Base-by-base conservation (phyloP, 192 early-diverging fungal species). In the Coemansia sp. region DNA sequence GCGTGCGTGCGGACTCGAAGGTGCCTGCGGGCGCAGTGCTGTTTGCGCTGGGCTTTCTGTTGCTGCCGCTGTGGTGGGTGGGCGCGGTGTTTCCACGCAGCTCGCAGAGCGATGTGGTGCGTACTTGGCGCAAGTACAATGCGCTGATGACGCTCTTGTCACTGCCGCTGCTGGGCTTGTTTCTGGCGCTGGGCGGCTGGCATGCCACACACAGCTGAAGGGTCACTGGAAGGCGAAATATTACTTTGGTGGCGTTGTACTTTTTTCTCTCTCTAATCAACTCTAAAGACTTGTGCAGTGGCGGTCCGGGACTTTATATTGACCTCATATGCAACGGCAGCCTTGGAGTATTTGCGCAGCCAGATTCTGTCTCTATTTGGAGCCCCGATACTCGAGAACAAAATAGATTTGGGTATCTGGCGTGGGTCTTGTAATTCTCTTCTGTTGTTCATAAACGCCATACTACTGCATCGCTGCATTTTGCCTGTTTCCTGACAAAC, bases 61-160 rank as follows among this genome's bases (percentile, higher is more conserved):
- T 80, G 11, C 47, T 80, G 18, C 78, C 78, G 44, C 43, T 80
- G 36, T 80, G 78, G 78, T 80, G 78, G 78, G 30, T 73, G 2
- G 78, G 78, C 40, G 68, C 63, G 0, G 60, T 80, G 39, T 68
- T 70, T 39, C 78, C 78, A 8, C 54, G 72, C 2, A 37, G 38
- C 2, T 3, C 18, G 3, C 11, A 58, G 10, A 45, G 57, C 41
- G 72, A 70, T n/a, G 72, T 79, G 21, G 70, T 44, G 10, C 37
- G 57, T 18, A 62, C 65, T 11, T 80, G 78, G 78, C 70, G 72
- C 59, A 80, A 74, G 50, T 80, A 80, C 53, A 80, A 80, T 41
- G 63, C 67, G 13, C 49, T 80, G 11, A 80, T 80, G 78, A 48
- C 78, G 19, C 61, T 73, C 19, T 53, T 74, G 52, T 80, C 78